These are phyloP conservation scores for Rhynchospora tenuis DNA, from an alignment of 176 grass and related monocot genomes.

Conservation along the genomic window DNA sequence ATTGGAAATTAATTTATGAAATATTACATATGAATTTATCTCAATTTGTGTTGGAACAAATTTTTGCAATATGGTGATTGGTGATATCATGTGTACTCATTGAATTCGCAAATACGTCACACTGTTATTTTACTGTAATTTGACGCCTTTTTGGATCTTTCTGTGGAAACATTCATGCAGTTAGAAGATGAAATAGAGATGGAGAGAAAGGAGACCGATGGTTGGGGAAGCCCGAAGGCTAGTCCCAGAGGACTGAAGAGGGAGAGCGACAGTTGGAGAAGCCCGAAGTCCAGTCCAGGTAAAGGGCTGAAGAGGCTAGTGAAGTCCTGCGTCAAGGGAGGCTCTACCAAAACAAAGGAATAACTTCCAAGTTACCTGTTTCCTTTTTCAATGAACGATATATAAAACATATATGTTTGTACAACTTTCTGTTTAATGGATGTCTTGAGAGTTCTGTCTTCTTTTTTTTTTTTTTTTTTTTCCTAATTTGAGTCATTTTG, in stretches of 20 bases:
- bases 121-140: neutral
- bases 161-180: slow-evolving; percentile 2
- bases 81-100: neutral
- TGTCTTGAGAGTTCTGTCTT: neutral
- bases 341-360: slow-evolving; percentile 21
- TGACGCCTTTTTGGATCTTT: too few species aligned
- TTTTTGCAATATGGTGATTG: neutral
- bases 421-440: neutral
- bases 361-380: neutral
- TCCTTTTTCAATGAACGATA: neutral
- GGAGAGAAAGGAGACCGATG: neutral
- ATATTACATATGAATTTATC: neutral
- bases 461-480: neutral
- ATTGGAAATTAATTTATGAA: neutral
- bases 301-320: slow-evolving; percentile 24
- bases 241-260: slow-evolving; percentile 17
- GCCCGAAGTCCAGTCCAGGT: neutral
- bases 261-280: neutral
- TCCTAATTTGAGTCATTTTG: neutral
- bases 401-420: too few species aligned
- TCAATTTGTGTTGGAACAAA: neutral
- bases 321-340: slow-evolving; percentile 25
- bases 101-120: neutral
- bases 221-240: slow-evolving; percentile 5
- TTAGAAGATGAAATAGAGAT: slow-evolving; percentile 20